Conservation (phyloP, 2,329 filamentous ascomycete species). For the Colletotrichum scovillei region DNA sequence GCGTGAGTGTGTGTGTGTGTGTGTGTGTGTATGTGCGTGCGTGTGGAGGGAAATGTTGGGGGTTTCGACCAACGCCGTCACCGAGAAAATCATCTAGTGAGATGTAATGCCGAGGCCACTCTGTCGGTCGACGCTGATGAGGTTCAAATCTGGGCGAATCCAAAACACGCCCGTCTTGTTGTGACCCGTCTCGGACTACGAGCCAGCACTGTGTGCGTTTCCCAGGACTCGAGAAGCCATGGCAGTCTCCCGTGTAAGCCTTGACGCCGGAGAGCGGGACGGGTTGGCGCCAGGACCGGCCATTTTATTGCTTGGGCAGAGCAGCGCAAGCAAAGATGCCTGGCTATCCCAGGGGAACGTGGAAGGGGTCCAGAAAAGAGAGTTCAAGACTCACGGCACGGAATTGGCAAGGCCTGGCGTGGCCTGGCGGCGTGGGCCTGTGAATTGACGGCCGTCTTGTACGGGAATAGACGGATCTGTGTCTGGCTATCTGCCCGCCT, state of each 20-base stretch:
- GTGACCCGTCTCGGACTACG: not conserved
- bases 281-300: not conserved
- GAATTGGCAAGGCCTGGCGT: conserved; percentile 19
- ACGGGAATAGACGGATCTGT: conserved; percentile 32
- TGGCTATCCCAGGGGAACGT: conserved; percentile 9
- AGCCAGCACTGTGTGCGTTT: not conserved
- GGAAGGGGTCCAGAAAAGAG: conserved; percentile 19
- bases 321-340: not conserved
- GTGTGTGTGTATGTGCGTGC: not conserved
- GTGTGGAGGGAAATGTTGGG: conserved; percentile 5
- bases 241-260: not conserved
- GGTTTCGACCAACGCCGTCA: conserved; percentile 19
- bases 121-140: conserved; percentile 11
- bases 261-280: not conserved
- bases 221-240: not conserved
- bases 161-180: not conserved
- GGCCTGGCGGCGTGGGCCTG: not conserved
- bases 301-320: not conserved
- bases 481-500: conserved; percentile 27
- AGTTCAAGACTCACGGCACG: conserved; percentile 32
- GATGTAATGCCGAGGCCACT: conserved; percentile 2
- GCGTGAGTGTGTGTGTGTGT: not conserved
- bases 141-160: not conserved
- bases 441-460: conserved; percentile 24
- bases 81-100: not conserved